Evolutionary conservation across 148 eudicot genomes (phyloP).

Genomic region (Rhododendron molle): DNA sequence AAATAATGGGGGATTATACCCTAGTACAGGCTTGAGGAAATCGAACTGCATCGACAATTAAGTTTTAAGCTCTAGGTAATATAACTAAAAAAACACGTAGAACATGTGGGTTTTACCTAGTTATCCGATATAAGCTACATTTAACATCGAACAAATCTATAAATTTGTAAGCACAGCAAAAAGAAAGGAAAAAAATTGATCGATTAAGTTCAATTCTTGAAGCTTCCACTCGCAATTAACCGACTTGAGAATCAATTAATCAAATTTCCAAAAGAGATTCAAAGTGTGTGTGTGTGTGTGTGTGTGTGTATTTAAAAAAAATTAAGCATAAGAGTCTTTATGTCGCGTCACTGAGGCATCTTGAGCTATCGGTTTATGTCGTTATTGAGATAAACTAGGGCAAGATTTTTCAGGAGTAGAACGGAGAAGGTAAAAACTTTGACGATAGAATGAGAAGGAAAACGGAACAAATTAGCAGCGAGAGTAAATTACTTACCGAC

Average conservation of each 20-base stretch:
- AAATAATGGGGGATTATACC: background rate
- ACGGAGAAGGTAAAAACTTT: background rate
- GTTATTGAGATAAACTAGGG: background rate
- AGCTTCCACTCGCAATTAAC: background rate
- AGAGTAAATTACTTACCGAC: conserved; percentile 2
- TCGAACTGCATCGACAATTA: background rate
- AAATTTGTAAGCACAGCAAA: background rate
- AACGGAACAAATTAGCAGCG: background rate
- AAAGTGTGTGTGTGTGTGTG: no score
- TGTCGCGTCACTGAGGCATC: no score
- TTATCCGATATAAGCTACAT: background rate
- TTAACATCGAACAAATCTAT: background rate
- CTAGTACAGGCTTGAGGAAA: background rate
- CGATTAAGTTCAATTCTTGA: background rate
- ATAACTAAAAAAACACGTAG: background rate
- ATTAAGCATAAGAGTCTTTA: no score
- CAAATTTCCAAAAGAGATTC: background rate
- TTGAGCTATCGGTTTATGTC: background rate
- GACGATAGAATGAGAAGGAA: background rate
- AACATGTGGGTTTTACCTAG: background rate
- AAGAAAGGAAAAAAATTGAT: background rate
- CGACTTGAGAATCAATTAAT: background rate
- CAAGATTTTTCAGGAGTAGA: background rate
- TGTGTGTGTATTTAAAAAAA: no score
- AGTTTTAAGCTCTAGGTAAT: background rate